Conservation (phyloP, 1,284 basidiomycete species). For the Apiotrichum domesticum region DNA sequence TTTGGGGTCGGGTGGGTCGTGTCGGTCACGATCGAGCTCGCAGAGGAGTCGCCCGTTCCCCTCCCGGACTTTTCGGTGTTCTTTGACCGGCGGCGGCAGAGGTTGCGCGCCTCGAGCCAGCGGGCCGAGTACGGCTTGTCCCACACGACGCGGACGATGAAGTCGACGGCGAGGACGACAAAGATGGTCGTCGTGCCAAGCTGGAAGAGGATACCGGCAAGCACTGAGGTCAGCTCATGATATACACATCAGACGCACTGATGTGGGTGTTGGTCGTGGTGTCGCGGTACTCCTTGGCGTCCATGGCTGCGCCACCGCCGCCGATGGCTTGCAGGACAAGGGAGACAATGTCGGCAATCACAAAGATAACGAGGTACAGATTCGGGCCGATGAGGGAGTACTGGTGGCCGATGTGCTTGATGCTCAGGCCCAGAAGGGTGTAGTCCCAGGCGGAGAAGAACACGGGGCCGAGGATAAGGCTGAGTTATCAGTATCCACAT, state of each 20-base stretch:
- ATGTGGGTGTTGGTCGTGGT: constrained; percentile 20
- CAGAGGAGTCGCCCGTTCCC: background rate
- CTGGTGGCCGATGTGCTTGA: constrained; percentile 35
- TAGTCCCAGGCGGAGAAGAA: constrained; percentile 43
- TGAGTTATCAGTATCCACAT: constrained; percentile 3
- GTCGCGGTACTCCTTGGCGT: constrained; percentile 17
- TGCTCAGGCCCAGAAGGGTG: constrained; percentile 40
- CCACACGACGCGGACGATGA: constrained; percentile 24
- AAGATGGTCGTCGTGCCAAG: constrained; percentile 39
- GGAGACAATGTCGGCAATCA: constrained; percentile 43
- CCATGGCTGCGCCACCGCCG: constrained; percentile 39
- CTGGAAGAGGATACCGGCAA: constrained; percentile 46
- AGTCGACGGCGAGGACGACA: constrained; percentile 30
- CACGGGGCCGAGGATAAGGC: constrained; percentile 43
- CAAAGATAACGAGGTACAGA: constrained; percentile 42
- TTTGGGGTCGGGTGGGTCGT: background rate
- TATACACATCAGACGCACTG: constrained; percentile 10
- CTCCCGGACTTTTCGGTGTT: background rate
- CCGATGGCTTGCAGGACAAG: constrained; percentile 47
- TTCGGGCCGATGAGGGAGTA: constrained; percentile 39
- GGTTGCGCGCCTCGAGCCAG: background rate
- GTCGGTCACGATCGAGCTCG: too few species aligned
- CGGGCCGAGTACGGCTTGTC: constrained; percentile 19
- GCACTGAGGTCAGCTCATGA: constrained; percentile 19
- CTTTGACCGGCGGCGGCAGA: background rate